A percentile compares a stretch with the other conserved stretches of the same genome.
Evolutionary conservation across 163 green algal species (phyloP).

Genomic region (Scenedesmus sp.): DNA sequence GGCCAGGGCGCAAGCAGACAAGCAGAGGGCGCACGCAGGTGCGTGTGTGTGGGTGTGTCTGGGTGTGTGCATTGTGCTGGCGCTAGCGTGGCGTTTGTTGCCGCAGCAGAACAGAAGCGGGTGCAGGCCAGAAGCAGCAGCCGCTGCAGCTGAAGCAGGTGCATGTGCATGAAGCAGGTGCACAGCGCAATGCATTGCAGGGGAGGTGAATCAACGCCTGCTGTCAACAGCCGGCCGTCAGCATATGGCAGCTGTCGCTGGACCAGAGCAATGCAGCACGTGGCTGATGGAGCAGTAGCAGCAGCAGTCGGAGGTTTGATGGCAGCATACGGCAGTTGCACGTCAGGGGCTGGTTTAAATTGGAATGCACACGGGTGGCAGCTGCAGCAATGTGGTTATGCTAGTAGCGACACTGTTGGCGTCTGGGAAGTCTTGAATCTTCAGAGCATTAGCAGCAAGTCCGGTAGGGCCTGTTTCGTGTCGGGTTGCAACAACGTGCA

Average conservation of each 20-base stretch:
- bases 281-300: not conserved
- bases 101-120: not conserved
- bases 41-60: conserved; percentile 50
- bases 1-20: conserved; percentile 63
- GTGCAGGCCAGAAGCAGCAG: not conserved
- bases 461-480: too few species aligned
- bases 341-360: not conserved
- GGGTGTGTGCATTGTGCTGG: not conserved
- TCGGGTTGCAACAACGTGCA: too few species aligned
- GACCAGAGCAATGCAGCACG: too few species aligned
- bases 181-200: not conserved
- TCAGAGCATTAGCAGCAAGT: not conserved
- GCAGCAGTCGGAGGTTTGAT: not conserved
- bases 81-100: not conserved
- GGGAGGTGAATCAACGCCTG: too few species aligned
- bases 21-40: conserved; percentile 66
- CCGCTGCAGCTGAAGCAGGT: not conserved
- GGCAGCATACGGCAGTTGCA: not conserved
- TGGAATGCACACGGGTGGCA: not conserved
- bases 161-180: not conserved
- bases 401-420: too few species aligned
- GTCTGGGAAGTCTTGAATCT: too few species aligned
- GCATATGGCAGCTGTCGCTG: too few species aligned
- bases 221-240: too few species aligned
- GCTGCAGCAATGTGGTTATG: not conserved